Conservation (phyloP, 2,329 filamentous ascomycete genomes). For the Fusarium protoensiforme region DNA sequence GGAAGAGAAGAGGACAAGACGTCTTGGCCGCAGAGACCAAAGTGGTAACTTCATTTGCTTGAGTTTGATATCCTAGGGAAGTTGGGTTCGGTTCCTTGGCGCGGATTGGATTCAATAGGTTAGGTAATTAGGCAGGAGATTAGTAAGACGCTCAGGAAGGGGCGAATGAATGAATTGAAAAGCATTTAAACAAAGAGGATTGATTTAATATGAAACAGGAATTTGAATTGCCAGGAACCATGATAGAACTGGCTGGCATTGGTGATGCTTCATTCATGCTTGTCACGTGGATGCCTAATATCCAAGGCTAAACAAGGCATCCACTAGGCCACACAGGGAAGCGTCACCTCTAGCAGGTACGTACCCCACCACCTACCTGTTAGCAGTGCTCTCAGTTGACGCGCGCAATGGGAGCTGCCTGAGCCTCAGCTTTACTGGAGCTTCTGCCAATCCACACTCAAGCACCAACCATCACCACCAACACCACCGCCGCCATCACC, state of each 20-base stretch:
- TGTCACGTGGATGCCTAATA: background rate
- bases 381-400: constrained; percentile 44
- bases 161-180: constrained; percentile 25
- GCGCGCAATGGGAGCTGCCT: constrained; percentile 58
- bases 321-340: background rate
- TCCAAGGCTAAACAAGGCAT: background rate
- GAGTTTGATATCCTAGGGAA: constrained; percentile 29
- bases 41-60: background rate
- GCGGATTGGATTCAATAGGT: constrained; percentile 23
- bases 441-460: constrained; percentile 33
- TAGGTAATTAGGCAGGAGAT: constrained; percentile 1
- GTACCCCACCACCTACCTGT: constrained; percentile 9
- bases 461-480: constrained; percentile 10
- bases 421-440: constrained; percentile 46
- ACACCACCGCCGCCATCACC: constrained; percentile 3
- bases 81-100: constrained; percentile 27
- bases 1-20: background rate
- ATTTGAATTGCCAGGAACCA: background rate
- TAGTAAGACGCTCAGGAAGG: constrained; percentile 23
- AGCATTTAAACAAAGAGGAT: background rate
- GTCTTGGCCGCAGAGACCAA: background rate
- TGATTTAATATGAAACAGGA: background rate
- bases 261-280: background rate
- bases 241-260: background rate
- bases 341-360: constrained; percentile 15